Evolutionary conservation across 1,284 basidiomycete genomes (phyloP).

Genomic region (Ceratobasidium theobromae): DNA sequence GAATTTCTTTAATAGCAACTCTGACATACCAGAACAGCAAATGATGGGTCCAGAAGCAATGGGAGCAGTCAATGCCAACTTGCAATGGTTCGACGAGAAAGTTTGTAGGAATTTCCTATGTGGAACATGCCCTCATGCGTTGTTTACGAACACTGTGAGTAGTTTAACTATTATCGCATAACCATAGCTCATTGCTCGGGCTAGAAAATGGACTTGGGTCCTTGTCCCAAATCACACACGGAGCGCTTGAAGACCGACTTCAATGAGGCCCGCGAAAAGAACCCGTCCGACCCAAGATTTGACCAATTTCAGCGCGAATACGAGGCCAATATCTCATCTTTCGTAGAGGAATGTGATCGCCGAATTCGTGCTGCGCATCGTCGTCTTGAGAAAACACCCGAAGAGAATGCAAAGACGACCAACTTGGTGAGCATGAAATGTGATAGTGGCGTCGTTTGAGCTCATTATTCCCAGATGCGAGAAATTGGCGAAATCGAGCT

Average conservation of each 20-base stretch:
- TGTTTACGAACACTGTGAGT: constrained; percentile 97
- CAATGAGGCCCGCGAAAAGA: constrained; percentile 71
- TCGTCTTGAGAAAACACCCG: constrained; percentile 96
- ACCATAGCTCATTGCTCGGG: constrained; percentile 2
- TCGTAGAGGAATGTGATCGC: constrained; percentile 98
- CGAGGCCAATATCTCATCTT: constrained; percentile 90
- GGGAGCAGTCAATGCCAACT: constrained; percentile 89
- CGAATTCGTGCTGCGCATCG: constrained; percentile 92
- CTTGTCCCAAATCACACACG: constrained; percentile 96
- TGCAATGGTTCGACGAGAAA: constrained; percentile 96
- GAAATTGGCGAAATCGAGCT: constrained; percentile 99
- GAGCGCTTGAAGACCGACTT: constrained; percentile 94
- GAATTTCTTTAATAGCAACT: not conserved
- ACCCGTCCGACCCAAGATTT: constrained; percentile 77
- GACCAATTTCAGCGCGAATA: constrained; percentile 89
- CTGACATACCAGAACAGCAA: constrained; percentile 61
- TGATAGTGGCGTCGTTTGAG: not conserved
- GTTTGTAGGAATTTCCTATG: constrained; percentile 99
- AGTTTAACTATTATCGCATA: constrained; percentile 6
- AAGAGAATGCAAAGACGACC: constrained; percentile 98
- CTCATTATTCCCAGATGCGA: constrained; percentile 68
- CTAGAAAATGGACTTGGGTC: constrained; percentile 99
- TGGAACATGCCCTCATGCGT: constrained; percentile 94
- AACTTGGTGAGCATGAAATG: constrained; percentile 68
- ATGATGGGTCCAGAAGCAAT: constrained; percentile 99